These are phyloP conservation scores for Fragaria vesca DNA, from an alignment of 306 rosid species.

Conservation along the genomic window DNA sequence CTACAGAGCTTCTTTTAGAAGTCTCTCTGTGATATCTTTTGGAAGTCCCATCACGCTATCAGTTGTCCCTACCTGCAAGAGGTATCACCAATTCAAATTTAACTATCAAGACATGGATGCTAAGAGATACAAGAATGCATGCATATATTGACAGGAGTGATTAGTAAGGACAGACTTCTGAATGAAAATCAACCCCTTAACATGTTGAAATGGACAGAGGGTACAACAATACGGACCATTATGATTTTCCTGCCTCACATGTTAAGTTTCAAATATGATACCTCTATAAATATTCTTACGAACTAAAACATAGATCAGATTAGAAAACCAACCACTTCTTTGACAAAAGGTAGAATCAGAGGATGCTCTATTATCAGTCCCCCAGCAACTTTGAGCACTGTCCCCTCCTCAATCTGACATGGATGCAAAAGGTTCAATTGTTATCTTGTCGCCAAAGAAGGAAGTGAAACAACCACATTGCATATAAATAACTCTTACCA, in stretches of 20 bases:
- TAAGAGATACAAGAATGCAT: background rate
- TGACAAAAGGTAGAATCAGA: constrained; percentile 64
- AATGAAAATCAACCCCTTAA: background rate
- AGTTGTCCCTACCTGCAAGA: constrained; percentile 80
- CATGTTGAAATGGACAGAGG: background rate
- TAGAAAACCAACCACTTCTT: constrained; percentile 80
- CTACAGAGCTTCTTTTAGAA: constrained; percentile 65
- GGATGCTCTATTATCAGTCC: constrained; percentile 95
- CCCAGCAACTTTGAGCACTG: constrained; percentile 84
- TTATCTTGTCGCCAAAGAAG: constrained; percentile 8
- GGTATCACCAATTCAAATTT: constrained; percentile 24
- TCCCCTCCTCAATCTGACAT: constrained; percentile 79
- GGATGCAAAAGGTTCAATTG: constrained; percentile 1
- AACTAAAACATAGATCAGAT: constrained; percentile 24
- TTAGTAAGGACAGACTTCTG: background rate
- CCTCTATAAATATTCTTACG: background rate
- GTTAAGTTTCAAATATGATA: background rate
- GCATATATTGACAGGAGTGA: background rate
- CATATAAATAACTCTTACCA: constrained; percentile 52
- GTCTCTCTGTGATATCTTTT: constrained; percentile 66
- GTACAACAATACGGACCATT: background rate
- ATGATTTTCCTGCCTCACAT: constrained; percentile 5
- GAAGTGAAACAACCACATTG: constrained; percentile 15
- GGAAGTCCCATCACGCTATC: constrained; percentile 99
- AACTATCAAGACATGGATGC: background rate